These are phyloP conservation scores for Globisporangium lucens DNA, from an alignment of 352 stramenopile genomes.

Conservation along the genomic window DNA sequence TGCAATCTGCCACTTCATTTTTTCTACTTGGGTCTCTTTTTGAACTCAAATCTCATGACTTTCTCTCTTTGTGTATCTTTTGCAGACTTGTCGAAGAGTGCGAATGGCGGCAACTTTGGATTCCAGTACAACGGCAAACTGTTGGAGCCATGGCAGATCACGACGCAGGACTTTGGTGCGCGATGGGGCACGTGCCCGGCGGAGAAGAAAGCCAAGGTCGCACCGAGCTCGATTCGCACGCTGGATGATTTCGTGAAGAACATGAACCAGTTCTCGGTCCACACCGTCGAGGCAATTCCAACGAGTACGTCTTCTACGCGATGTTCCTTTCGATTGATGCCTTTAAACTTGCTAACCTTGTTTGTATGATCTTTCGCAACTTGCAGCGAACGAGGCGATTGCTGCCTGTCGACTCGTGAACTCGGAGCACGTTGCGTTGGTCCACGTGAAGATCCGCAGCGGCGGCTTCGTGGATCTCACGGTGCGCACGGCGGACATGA, in stretches of 20 bases:
- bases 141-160: constrained; percentile 84
- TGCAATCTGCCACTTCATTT: background rate
- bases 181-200: constrained; percentile 80
- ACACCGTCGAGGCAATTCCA: constrained; percentile 84
- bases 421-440: constrained; percentile 80
- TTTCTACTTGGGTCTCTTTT: background rate
- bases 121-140: constrained; percentile 84
- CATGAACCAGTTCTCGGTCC: constrained; percentile 75
- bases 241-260: constrained; percentile 82
- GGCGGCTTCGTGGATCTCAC: constrained; percentile 83
- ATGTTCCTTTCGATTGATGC: background rate
- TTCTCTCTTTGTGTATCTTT: background rate
- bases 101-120: constrained; percentile 20
- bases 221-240: constrained; percentile 69
- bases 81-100: constrained; percentile 33
- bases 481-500: constrained; percentile 80
- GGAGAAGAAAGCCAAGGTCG: constrained; percentile 85
- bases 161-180: constrained; percentile 83
- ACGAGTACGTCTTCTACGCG: constrained; percentile 54
- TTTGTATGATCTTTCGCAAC: constrained; percentile 4
- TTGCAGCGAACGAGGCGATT: constrained; percentile 86
- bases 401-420: constrained; percentile 70
- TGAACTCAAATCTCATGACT: background rate
- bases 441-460: constrained; percentile 85
- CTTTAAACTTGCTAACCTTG: background rate